Percentiles rank a stretch among this genome's conserved stretches.
phyloP scores from a whole-genome alignment of 2,329 filamentous ascomycete genomes.

The Didymella pomorum region DNA sequence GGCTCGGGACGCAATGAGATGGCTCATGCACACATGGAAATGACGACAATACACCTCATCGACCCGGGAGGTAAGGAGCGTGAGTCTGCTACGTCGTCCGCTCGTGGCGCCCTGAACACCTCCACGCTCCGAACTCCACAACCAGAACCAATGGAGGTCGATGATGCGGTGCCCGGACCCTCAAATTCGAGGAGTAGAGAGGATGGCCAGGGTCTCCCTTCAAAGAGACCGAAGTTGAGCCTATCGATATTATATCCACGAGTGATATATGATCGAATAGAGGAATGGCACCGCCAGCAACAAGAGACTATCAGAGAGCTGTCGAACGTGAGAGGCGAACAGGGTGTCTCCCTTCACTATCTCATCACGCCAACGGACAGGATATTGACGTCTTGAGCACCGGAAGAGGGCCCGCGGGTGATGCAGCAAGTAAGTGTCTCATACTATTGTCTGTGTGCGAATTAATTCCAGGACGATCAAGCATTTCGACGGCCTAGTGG shows the following conservation, averaged over 20 bases:
- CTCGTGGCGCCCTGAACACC: background rate
- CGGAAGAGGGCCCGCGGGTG: background rate
- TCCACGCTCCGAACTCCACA: background rate
- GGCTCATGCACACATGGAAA: background rate
- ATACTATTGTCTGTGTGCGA: background rate
- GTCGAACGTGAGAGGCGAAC: background rate
- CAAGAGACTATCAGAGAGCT: background rate
- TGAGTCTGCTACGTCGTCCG: background rate
- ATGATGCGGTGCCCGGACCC: too few relatives aligned
- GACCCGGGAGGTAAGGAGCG: background rate
- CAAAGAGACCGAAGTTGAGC: background rate
- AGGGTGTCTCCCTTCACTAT: too few relatives aligned
- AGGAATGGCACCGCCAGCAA: background rate
- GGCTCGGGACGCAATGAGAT: background rate
- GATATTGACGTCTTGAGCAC: background rate
- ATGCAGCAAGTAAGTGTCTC: background rate
- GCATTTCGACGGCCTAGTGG: background rate
- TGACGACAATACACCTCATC: slow-evolving; percentile 2
- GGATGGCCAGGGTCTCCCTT: background rate
- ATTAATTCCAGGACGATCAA: background rate
- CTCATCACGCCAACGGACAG: background rate
- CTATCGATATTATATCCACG: background rate
- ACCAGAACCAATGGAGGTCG: background rate
- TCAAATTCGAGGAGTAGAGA: background rate
- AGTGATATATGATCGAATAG: background rate